Conservation (phyloP, 2,329 filamentous ascomycete species). For the Phialophora tarda region DNA sequence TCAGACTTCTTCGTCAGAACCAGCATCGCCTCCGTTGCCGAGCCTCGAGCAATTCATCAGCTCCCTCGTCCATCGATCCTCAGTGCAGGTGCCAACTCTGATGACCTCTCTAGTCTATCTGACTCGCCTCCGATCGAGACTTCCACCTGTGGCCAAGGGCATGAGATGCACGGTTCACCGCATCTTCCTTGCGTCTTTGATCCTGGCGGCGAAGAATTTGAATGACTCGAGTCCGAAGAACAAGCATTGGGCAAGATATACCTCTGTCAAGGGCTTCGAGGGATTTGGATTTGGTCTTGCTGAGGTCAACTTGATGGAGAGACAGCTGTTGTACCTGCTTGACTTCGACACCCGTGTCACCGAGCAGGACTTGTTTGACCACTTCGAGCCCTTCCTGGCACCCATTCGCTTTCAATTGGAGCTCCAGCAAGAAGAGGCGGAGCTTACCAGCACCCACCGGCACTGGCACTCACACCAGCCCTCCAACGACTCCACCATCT, state of each 20-base stretch:
- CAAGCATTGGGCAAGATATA: slow-evolving; percentile 99
- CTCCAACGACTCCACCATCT: slow-evolving; percentile 35
- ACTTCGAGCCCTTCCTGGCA: slow-evolving; percentile 85
- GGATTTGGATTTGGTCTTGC: slow-evolving; percentile 90
- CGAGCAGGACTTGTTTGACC: slow-evolving; percentile 81
- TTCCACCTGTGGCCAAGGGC: slow-evolving; percentile 93
- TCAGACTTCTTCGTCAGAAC: slow-evolving; percentile 49
- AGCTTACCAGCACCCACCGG: slow-evolving; percentile 46
- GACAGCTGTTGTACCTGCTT: slow-evolving; percentile 91
- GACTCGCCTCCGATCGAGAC: slow-evolving; percentile 76
- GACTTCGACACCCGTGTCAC: slow-evolving; percentile 92
- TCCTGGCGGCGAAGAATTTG: slow-evolving; percentile 88
- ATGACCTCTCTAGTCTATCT: slow-evolving; percentile 98
- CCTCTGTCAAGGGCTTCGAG: slow-evolving; percentile 71
- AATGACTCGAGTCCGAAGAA: slow-evolving; percentile 99
- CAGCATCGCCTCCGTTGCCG: slow-evolving; percentile 63
- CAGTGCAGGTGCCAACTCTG: slow-evolving; percentile 94
- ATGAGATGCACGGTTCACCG: slow-evolving; percentile 96
- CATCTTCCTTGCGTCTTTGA: slow-evolving; percentile 76
- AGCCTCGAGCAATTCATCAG: slow-evolving; percentile 89
- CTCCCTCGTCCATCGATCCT: slow-evolving; percentile 86
- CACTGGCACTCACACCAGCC: slow-evolving; percentile 45
- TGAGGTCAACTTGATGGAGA: slow-evolving; percentile 99
- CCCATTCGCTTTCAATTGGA: slow-evolving; percentile 72
- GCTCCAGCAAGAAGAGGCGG: slow-evolving; percentile 59